These are phyloP conservation scores for Salix caprea DNA, from an alignment of 345 rosid genomes.

Conservation along the genomic window DNA sequence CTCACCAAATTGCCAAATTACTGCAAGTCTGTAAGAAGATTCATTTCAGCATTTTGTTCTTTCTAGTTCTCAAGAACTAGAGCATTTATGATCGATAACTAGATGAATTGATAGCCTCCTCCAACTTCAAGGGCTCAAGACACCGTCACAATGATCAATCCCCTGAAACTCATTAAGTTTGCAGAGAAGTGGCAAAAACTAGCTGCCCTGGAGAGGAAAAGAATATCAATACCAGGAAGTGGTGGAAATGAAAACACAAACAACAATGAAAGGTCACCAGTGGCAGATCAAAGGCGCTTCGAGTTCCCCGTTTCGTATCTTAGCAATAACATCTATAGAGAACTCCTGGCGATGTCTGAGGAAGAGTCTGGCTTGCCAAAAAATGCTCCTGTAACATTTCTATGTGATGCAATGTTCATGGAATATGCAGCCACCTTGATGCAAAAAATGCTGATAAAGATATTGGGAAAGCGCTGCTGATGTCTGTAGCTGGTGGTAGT, in stretches of 20 bases:
- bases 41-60: not conserved
- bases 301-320: constrained; percentile 30
- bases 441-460: constrained; percentile 4
- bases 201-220: constrained; percentile 6
- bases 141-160: not conserved
- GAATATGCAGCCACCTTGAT: constrained; percentile 24
- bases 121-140: not conserved
- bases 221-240: constrained; percentile 6
- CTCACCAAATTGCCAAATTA: not conserved
- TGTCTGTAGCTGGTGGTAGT: not conserved
- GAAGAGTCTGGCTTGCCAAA: constrained; percentile 36
- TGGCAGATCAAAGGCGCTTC: constrained; percentile 22
- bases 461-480: constrained; percentile 20
- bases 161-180: constrained; percentile 6
- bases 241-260: not conserved
- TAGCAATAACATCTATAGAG: constrained; percentile 11
- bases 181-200: constrained; percentile 13
- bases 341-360: constrained; percentile 29
- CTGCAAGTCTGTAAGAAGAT: not conserved
- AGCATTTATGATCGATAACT: not conserved
- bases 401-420: constrained; percentile 32
- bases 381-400: constrained; percentile 25
- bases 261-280: not conserved
- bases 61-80: not conserved
- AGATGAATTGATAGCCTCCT: not conserved